A percentile compares a stretch with the other conserved stretches of the same genome.
These are phyloP conservation scores for Thielaviopsis populi DNA, from an alignment of 2,329 filamentous ascomycete species.

Conservation along the genomic window DNA sequence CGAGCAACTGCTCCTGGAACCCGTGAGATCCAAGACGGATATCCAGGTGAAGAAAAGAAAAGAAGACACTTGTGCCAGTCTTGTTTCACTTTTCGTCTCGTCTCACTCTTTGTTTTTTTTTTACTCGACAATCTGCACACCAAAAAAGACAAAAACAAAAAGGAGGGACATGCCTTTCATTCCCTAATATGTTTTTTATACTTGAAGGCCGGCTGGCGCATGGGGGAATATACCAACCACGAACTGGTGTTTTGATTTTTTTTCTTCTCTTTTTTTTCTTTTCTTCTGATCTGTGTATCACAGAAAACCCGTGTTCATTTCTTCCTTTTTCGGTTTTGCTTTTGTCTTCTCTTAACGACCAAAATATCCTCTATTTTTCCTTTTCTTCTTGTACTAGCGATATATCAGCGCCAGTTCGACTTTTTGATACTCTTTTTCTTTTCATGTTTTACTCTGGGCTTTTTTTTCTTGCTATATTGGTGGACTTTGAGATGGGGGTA, in stretches of 20 bases:
- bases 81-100: not conserved
- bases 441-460: not conserved
- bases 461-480: not conserved
- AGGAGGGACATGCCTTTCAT: not conserved
- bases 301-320: not conserved
- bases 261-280: slow-evolving; percentile 18
- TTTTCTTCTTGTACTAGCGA: not conserved
- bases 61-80: not conserved
- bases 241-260: slow-evolving; percentile 1
- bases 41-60: too few relatives aligned
- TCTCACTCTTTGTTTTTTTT: slow-evolving; percentile 10
- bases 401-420: not conserved
- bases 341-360: not conserved
- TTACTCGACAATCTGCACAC: not conserved
- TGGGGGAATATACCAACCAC: slow-evolving; percentile 5
- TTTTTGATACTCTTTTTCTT: not conserved
- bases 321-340: slow-evolving; percentile 10
- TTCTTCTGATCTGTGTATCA: slow-evolving; percentile 3
- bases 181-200: slow-evolving; percentile 8
- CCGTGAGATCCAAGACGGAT: slow-evolving; percentile 26
- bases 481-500: not conserved
- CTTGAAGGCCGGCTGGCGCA: slow-evolving; percentile 8
- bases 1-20: slow-evolving; percentile 44
- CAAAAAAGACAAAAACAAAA: slow-evolving; percentile 1
- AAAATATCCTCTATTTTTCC: not conserved